Conservation (phyloP, 192 early-diverging fungal species). For the Rhizoclosmatium globosum region DNA sequence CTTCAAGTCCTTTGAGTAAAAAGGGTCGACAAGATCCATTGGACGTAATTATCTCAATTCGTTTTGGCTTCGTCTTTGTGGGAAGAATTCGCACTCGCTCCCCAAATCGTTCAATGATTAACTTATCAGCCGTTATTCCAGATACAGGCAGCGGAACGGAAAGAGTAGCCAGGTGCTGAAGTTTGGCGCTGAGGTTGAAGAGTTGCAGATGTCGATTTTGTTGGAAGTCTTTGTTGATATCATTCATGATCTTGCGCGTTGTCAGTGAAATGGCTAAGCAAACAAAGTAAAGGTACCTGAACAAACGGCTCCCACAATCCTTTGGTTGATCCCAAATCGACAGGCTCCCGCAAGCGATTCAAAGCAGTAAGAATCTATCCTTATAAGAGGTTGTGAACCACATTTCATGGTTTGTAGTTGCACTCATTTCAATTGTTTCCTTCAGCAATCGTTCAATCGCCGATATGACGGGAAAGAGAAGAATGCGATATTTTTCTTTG, state of each 20-base stretch:
- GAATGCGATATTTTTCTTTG: conserved; percentile 57
- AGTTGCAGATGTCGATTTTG: conserved; percentile 60
- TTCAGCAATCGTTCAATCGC: conserved; percentile 63
- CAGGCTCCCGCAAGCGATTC: conserved; percentile 51
- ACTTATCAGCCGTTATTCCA: background rate
- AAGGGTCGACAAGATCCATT: conserved; percentile 72
- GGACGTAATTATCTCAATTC: conserved; percentile 67
- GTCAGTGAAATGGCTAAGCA: conserved; percentile 28
- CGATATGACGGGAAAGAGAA: conserved; percentile 66
- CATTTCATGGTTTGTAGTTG: conserved; percentile 68
- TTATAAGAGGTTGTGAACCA: conserved; percentile 70
- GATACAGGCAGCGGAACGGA: background rate
- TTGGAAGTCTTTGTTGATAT: conserved; percentile 64
- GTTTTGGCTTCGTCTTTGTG: conserved; percentile 94
- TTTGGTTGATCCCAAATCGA: conserved; percentile 51
- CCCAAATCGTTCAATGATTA: conserved; percentile 63
- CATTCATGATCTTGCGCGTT: conserved; percentile 57
- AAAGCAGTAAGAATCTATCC: conserved; percentile 64
- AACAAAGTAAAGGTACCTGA: conserved; percentile 50
- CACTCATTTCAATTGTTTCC: conserved; percentile 45
- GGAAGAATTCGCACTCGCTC: conserved; percentile 65
- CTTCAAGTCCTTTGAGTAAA: conserved; percentile 92
- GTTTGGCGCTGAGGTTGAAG: conserved; percentile 60
- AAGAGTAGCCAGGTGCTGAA: background rate
- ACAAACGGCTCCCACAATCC: conserved; percentile 67